Evolutionary conservation across 805 yeast species (phyloP), one percentile per base, ranked within the genome.

Genomic region (Clavispora asparagi): DNA sequence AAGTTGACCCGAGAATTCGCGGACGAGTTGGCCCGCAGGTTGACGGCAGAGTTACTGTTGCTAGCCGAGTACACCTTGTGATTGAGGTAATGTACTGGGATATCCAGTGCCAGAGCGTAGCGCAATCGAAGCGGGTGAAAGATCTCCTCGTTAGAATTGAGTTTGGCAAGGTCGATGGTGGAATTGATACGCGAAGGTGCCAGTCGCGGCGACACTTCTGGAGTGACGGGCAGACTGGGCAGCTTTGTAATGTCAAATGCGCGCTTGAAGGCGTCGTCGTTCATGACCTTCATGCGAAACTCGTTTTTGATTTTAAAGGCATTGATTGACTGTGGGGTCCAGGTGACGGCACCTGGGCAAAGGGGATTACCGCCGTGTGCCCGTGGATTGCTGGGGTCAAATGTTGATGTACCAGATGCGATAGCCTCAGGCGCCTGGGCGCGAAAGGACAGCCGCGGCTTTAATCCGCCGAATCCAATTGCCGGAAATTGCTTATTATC

Each of bases 111-210:
- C 41, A 60, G 63, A 27, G 73, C 64, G 50, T 71, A 71, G 46
- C 59, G 60, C 46, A 70, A 59, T 46, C 62, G 66, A 60, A 71
- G 60, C 13, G 77, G 77, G 40, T 56, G 61, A 43, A 66, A 65
- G 31, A 67, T 65, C 12, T 66, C 72, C 43, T 67, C 63, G 49
- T 67, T 64, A 30, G 61, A 60, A 13, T 55, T 42, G 31, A 71
- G 51, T 45, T 69, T 69, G 26, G 66, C 54, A 41, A 71, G 59
- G 50, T 71, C 74, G 23, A 71, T 65, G 13, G 70, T 68, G 7
- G 74, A 68, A 47, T 71, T 71, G 41, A 62, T 58, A 44, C 73
- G 54, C 11, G 74, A 65, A 7, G 77, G 76, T 45, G 65, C 70
- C 7, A 72, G 65, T 27, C 52, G 62, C 23, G 77, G 77, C 17